These are phyloP conservation scores for Penicillium egyptiacum DNA, from an alignment of 495 filamentous ascomycete genomes.

Conservation along the genomic window DNA sequence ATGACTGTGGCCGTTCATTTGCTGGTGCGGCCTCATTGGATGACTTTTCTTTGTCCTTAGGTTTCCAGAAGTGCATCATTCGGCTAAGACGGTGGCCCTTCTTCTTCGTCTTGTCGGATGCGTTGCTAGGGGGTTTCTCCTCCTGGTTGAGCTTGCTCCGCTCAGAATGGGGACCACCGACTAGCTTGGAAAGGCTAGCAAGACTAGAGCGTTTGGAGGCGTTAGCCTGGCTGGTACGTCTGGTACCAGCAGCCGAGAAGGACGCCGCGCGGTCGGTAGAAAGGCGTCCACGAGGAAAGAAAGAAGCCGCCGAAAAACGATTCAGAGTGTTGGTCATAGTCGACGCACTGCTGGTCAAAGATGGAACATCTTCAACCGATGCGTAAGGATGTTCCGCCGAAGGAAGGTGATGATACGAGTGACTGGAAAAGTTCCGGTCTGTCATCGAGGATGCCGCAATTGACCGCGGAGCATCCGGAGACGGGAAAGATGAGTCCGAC, in stretches of 20 bases:
- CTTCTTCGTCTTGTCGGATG: constrained; percentile 63
- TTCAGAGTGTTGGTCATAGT: constrained; percentile 68
- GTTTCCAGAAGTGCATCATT: constrained; percentile 82
- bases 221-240: constrained; percentile 50
- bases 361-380: constrained; percentile 85
- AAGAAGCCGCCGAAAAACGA: constrained; percentile 45
- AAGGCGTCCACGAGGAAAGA: constrained; percentile 44
- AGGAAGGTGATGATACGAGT: constrained; percentile 61
- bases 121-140: constrained; percentile 55
- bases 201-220: constrained; percentile 73
- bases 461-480: constrained; percentile 56
- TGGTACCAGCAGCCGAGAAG: constrained; percentile 63
- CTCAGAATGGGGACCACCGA: constrained; percentile 74
- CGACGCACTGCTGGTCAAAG: constrained; percentile 81
- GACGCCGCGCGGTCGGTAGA: constrained; percentile 67
- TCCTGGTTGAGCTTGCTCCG: constrained; percentile 80
- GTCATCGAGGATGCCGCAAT: constrained; percentile 50
- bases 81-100: constrained; percentile 75
- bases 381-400: constrained; percentile 59
- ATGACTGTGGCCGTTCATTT: constrained; percentile 25
- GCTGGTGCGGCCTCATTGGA: constrained; percentile 20
- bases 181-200: constrained; percentile 79
- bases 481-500: constrained; percentile 49
- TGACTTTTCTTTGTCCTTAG: constrained; percentile 50
- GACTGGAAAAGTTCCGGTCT: constrained; percentile 44